These are phyloP conservation scores for Daldinia caldariorum DNA, from an alignment of 495 filamentous ascomycete species.

Conservation along the genomic window DNA sequence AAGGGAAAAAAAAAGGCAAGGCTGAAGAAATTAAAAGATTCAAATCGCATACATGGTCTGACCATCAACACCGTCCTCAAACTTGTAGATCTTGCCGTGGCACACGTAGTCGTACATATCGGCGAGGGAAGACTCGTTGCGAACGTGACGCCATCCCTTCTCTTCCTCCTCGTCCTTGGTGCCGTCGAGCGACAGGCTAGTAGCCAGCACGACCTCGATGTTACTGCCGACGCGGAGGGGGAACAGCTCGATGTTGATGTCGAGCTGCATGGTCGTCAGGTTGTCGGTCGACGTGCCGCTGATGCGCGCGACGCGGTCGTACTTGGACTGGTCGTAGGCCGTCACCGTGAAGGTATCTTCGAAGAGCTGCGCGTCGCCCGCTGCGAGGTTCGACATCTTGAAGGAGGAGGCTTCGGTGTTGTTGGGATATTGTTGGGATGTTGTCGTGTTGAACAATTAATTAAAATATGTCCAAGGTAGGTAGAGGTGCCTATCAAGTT, in stretches of 20 bases:
- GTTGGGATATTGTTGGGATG: no score
- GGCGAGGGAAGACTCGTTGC: slow-evolving; percentile 79
- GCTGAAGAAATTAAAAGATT: neutral
- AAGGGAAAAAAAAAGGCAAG: neutral
- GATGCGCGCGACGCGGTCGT: slow-evolving; percentile 92
- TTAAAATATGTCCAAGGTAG: no score
- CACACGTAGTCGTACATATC: slow-evolving; percentile 98
- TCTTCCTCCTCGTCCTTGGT: slow-evolving; percentile 65
- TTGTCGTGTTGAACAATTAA: no score
- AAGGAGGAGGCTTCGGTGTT: no score
- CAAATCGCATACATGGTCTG: slow-evolving; percentile 78
- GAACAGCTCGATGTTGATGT: slow-evolving; percentile 95
- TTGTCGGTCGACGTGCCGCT: slow-evolving; percentile 74
- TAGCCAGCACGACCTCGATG: slow-evolving; percentile 80
- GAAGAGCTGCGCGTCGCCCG: slow-evolving; percentile 85
- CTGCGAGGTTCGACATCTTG: slow-evolving; percentile 59
- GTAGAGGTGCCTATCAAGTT: neutral
- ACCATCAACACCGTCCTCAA: slow-evolving; percentile 83
- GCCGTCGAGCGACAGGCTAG: slow-evolving; percentile 86
- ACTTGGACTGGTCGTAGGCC: slow-evolving; percentile 79
- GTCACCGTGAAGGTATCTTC: slow-evolving; percentile 91
- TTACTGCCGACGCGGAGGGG: slow-evolving; percentile 75
- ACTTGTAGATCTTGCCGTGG: slow-evolving; percentile 96
- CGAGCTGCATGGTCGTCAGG: slow-evolving; percentile 79
- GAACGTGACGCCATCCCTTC: slow-evolving; percentile 82